A percentile compares a stretch with the other conserved stretches of the same genome.
Evolutionary conservation across 192 early-diverging fungal genomes (phyloP).

Genomic region (Mortierella hygrophila): DNA sequence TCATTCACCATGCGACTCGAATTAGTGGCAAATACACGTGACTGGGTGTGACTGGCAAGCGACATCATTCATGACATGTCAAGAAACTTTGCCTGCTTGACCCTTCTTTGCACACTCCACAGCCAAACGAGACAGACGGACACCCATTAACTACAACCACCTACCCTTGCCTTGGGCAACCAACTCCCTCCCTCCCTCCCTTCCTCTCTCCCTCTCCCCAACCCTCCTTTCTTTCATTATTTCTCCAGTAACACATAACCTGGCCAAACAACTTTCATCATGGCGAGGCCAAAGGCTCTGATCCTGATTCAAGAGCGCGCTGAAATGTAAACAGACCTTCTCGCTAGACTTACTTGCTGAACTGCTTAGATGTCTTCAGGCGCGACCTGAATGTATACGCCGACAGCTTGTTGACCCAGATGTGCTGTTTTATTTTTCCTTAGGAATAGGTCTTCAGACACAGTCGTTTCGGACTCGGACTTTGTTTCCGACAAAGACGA

Average conservation of each 20-base stretch:
- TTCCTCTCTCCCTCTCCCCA: background rate
- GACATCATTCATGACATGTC: no score
- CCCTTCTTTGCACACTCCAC: background rate
- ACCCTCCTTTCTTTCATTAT: background rate
- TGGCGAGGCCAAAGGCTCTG: slow-evolving; percentile 7
- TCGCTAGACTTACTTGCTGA: no score
- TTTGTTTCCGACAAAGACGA: slow-evolving; percentile 6
- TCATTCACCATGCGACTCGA: no score
- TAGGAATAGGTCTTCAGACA: background rate
- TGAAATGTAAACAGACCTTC: slow-evolving; percentile 3
- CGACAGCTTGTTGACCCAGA: background rate
- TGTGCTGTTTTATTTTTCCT: background rate
- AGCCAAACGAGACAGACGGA: background rate
- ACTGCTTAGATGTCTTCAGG: background rate
- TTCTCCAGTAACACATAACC: background rate
- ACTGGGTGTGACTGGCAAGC: no score
- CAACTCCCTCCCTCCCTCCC: background rate
- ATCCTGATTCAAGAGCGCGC: background rate
- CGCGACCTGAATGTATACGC: background rate
- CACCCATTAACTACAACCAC: background rate
- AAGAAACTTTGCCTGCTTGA: background rate
- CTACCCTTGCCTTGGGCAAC: background rate
- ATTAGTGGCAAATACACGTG: no score
- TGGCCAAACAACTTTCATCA: background rate
- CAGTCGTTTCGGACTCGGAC: background rate